Base-by-base conservation (phyloP, 208 protist genomes). In the Acanthamoeba lugdunensis region DNA sequence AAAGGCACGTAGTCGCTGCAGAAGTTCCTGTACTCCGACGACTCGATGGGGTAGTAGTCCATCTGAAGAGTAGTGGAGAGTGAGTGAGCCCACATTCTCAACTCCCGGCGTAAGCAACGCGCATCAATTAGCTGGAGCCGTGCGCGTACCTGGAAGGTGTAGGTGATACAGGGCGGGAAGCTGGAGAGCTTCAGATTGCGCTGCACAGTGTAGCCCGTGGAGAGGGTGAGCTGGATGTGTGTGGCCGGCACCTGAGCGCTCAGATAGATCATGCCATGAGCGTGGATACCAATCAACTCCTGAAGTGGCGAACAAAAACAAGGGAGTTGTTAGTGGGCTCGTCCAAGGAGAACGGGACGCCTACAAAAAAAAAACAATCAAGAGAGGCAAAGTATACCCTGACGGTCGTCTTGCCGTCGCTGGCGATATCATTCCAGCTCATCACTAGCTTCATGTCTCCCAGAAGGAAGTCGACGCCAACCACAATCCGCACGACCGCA, bases 371-470 rank as follows among this genome's bases (percentile, higher is more conserved):
- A n/a, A 4, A 73, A 4, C 2, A 14, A 16, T 4, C 3, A 28
- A 48, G 23, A 41, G 28, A 41, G 28, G 23, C 14, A 37, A 81
- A 23, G 11, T 7, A 14, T 56, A 37, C 41, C 33, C 23, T 18
- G 41, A 28, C 8, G 25, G 18, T 30, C 50, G 48, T 25, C 13
- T 87, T 23, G 28, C 79, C 45, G 25, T 23, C 16, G 23, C 28
- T 90, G 28, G 23, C 21, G 30, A 56, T 71, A n/a, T 90, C 58
- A 16, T 90, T 90, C 63, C 58, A 73, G 54, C 58, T 90, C 30
- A 90, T n/a, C 37, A 63, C 63, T 8, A 90, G 58, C 48, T 90
- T 71, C 84, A 90, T 69, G 54, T 90, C 84, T n/a, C 88, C 88
- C 63, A 93, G 45, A 21, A 93, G 48, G 54, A 93, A 93, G 25